phyloP scores from a whole-genome alignment of 257 asterid genomes.

The Solanum megistacrolobum region DNA sequence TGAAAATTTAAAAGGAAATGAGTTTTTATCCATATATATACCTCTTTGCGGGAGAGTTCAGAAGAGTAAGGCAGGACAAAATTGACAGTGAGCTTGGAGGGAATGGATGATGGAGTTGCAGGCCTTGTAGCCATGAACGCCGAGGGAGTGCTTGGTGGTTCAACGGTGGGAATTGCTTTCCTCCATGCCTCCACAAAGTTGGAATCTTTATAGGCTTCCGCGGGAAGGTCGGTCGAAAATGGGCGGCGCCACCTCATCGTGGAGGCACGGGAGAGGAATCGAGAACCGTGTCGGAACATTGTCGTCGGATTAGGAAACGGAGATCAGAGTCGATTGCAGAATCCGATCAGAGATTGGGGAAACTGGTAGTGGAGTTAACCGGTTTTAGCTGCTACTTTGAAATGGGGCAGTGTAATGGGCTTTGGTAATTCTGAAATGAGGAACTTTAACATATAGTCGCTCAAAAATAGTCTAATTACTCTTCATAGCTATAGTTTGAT shows the following conservation, averaged over 20 bases:
- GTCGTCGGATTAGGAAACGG: background rate
- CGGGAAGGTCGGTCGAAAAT: slow-evolving; percentile 42
- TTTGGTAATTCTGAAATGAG: background rate
- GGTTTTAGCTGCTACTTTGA: background rate
- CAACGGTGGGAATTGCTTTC: slow-evolving; percentile 46
- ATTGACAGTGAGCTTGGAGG: slow-evolving; percentile 74
- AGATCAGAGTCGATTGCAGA: slow-evolving; percentile 9
- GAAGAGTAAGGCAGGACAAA: slow-evolving; percentile 72
- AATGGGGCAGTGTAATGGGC: background rate
- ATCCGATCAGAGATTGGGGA: background rate
- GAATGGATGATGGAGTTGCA: slow-evolving; percentile 55
- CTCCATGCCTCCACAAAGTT: slow-evolving; percentile 56
- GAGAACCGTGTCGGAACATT: slow-evolving; percentile 50
- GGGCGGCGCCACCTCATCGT: slow-evolving; percentile 53
- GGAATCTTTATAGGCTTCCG: slow-evolving; percentile 40
- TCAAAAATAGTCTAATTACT: too few species aligned
- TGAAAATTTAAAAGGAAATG: background rate
- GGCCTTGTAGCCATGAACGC: slow-evolving; percentile 62
- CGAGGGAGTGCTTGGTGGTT: slow-evolving; percentile 63
- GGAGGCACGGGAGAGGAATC: slow-evolving; percentile 17
- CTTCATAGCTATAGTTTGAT: too few species aligned
- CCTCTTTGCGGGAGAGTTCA: slow-evolving; percentile 52
- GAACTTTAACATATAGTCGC: too few species aligned
- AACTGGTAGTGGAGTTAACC: background rate
- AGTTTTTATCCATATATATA: background rate